Percentiles rank a stretch among this genome's conserved stretches.
phyloP scores from a whole-genome alignment of 2,329 filamentous ascomycete species.

The Alternaria alternata region DNA sequence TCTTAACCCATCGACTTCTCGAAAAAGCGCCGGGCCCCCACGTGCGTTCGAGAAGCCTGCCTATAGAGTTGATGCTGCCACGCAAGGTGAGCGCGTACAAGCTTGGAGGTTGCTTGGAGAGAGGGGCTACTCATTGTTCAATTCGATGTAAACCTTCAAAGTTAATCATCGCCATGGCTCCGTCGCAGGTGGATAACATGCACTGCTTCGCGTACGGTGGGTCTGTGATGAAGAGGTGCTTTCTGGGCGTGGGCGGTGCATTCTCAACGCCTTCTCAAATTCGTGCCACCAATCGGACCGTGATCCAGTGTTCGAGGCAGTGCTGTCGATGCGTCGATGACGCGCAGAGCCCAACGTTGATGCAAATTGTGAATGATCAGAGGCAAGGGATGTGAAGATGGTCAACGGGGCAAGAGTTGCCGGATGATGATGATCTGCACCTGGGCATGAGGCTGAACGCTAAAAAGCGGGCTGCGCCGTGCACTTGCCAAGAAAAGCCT shows the following conservation, averaged over 20 bases:
- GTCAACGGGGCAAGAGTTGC: conserved; percentile 4
- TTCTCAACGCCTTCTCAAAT: not conserved
- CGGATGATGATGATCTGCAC: conserved; percentile 14
- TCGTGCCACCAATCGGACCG: conserved; percentile 7
- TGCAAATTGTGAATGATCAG: conserved; percentile 7
- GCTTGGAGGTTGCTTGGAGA: not conserved
- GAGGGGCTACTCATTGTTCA: not conserved
- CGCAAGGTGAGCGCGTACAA: conserved; percentile 5
- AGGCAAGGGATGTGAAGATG: conserved; percentile 1
- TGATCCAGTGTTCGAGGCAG: not conserved
- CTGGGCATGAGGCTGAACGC: conserved; percentile 16
- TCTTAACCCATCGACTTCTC: conserved; percentile 18
- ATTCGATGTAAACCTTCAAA: not conserved
- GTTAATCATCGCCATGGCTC: not conserved
- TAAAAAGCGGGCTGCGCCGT: conserved; percentile 13
- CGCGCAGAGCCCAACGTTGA: conserved; percentile 2
- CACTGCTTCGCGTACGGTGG: conserved; percentile 9
- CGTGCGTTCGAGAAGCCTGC: conserved; percentile 9
- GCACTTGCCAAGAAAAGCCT: conserved; percentile 4
- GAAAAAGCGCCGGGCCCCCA: conserved; percentile 14
- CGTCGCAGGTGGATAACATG: not conserved
- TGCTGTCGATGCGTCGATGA: conserved; percentile 2
- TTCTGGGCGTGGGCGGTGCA: conserved; percentile 15
- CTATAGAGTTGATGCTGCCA: conserved; percentile 2
- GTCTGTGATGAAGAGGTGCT: conserved; percentile 2